phyloP scores from a whole-genome alignment of 2,329 filamentous ascomycete genomes.

The Escovopsis sp. region DNA sequence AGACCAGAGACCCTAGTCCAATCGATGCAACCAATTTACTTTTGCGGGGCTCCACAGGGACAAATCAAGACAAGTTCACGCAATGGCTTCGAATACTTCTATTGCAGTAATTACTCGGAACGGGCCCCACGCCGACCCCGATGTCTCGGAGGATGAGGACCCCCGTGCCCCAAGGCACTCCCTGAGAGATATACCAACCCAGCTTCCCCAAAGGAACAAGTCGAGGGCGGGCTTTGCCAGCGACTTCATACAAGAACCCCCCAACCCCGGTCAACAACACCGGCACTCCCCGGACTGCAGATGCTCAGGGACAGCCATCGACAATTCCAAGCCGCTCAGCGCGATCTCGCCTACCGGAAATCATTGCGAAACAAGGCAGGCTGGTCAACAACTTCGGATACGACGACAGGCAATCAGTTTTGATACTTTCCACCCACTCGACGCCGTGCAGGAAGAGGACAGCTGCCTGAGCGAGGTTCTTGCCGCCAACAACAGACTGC shows the following conservation, averaged over 20 bases:
- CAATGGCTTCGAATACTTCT: not conserved
- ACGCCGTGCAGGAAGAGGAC: constrained; percentile 18
- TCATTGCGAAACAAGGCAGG: constrained; percentile 4
- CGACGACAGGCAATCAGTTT: constrained; percentile 17
- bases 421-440: constrained; percentile 21
- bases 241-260: constrained; percentile 8
- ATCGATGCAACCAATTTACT: constrained; percentile 1
- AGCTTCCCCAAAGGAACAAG: constrained; percentile 10
- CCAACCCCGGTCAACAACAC: constrained; percentile 6
- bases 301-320: constrained; percentile 2
- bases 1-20: constrained; percentile 5
- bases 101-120: not conserved
- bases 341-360: constrained; percentile 6
- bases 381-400: constrained; percentile 10
- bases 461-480: not conserved
- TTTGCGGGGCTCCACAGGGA: constrained; percentile 1
- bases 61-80: constrained; percentile 1
- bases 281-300: constrained; percentile 3
- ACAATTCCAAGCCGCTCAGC: constrained; percentile 4
- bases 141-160: constrained; percentile 5
- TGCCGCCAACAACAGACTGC: constrained; percentile 2
- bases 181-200: constrained; percentile 15
- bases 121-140: constrained; percentile 2
- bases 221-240: constrained; percentile 3
- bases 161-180: constrained; percentile 7